These are phyloP conservation scores for Vitis hybrid DNA, from an alignment of 177 flowering plant genomes.

Conservation along the genomic window DNA sequence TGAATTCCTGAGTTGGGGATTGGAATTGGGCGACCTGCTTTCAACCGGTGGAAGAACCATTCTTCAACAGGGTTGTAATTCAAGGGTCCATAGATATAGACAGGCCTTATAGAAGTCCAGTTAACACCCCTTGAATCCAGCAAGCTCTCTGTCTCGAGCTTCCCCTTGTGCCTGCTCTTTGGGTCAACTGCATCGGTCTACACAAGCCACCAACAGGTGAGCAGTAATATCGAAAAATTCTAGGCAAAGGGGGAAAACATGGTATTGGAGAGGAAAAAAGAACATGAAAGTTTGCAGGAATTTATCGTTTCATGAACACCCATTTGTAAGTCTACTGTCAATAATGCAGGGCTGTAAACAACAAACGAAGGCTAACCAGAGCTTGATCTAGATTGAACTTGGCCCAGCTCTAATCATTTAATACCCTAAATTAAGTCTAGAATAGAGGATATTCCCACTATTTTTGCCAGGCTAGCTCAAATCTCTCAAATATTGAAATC, in stretches of 20 bases:
- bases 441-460: no score
- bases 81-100: conserved; percentile 92
- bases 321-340: not conserved
- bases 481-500: no score
- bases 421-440: no score
- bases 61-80: conserved; percentile 99
- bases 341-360: not conserved
- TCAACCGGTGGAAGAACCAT: conserved; percentile 96
- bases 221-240: not conserved
- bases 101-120: conserved; percentile 94
- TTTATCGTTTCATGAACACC: not conserved
- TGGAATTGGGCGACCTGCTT: conserved; percentile 98
- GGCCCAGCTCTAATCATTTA: no score
- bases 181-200: conserved; percentile 97
- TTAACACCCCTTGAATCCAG: conserved; percentile 66
- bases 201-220: conserved; percentile 10
- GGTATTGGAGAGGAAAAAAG: no score
- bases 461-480: no score
- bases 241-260: not conserved
- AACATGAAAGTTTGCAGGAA: not conserved
- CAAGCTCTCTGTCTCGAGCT: conserved; percentile 90
- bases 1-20: conserved; percentile 85
- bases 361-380: not conserved
- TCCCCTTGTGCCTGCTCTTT: conserved; percentile 98
- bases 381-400: not conserved